A percentile compares a stretch with the other conserved stretches of the same genome.
Evolutionary conservation across 768 basidiomycete species (phyloP).

Genomic region (Leucosporidium creatinivorum): DNA sequence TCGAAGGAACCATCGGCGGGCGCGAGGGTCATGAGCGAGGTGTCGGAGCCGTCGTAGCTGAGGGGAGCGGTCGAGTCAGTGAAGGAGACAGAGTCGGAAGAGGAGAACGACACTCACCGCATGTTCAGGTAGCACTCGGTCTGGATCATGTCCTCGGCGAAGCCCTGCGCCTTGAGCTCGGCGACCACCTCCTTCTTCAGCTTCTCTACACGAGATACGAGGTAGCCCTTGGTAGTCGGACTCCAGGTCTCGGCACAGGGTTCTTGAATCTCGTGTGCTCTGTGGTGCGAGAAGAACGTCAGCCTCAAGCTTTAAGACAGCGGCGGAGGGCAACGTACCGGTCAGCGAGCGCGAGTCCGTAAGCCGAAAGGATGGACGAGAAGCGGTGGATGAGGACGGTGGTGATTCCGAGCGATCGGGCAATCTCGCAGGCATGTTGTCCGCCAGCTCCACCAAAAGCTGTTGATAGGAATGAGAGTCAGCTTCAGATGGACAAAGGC

Average conservation of each 20-base stretch:
- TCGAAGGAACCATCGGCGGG: conserved; percentile 50
- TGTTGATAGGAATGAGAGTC: no score
- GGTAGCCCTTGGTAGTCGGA: conserved; percentile 50
- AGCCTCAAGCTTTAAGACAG: neutral
- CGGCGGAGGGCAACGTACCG: conserved; percentile 24
- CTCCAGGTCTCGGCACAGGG: conserved; percentile 31
- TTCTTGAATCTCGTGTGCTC: conserved; percentile 48
- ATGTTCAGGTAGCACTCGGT: conserved; percentile 55
- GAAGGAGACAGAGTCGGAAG: no score
- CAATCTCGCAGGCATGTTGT: conserved; percentile 73
- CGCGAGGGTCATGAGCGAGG: conserved; percentile 70
- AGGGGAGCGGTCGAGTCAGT: conserved; percentile 33
- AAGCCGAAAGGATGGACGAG: conserved; percentile 87
- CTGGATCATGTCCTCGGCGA: conserved; percentile 61
- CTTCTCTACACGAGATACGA: conserved; percentile 55
- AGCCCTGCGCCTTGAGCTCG: conserved; percentile 71
- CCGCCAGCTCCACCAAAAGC: conserved; percentile 43
- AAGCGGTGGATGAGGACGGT: conserved; percentile 82
- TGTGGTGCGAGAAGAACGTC: conserved; percentile 38
- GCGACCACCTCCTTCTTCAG: conserved; percentile 61
- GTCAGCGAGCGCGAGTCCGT: conserved; percentile 64
- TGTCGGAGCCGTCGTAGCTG: conserved; percentile 81
- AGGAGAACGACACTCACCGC: conserved; percentile 22
- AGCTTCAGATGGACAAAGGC: no score
- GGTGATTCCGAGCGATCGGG: conserved; percentile 72